Evolutionary conservation across 2,329 filamentous ascomycete species (phyloP), one percentile per base, ranked within the genome.

Genomic region (Calcarisporium arbuscula): DNA sequence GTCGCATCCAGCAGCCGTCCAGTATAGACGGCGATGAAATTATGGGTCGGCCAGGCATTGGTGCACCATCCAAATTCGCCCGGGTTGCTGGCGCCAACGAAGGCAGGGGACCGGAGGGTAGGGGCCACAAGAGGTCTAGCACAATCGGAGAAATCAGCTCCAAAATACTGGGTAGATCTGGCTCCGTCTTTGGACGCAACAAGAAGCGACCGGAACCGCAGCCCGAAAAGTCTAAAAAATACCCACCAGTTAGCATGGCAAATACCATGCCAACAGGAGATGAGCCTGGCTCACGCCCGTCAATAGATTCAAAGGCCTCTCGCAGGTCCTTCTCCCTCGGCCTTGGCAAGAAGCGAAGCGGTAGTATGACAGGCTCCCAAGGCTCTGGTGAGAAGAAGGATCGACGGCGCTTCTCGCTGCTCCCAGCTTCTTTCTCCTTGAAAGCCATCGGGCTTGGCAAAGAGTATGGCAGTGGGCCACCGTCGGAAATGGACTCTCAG

Each of bases 181-280:
- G 82, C 11, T 92, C 86, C 8, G 70, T 92, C 39, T 89, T 92
- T 53, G 80, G 83, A n/a, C 72, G 76, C 25, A 65, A 67, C 53
- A 57, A 57, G 46, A 70, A 70, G 53, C 74, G 71, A 56, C 65
- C 70, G 40, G 51, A 64, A 8, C 73, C 70, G 37, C 53, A 47
- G 51, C 59, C 38, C 62, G 60, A 85, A 55, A 80, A 80, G 42
- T 65, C 74, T 34, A 80, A 77, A 55, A 81, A 75, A 44, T 94
- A 95, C 52, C 90, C 90, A 36, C 90, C 90, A 5, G 84, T 90
- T 30, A 95, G 88, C 64, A 94, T 95, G 87, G 77, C 82, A 42
- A 82, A 82, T 43, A 68, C 77, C 3, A 76, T 83, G 58, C 66
- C 76, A 6, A 25, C 22, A 30, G 69, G 68, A 21, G 75, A 78